A percentile compares a stretch with the other conserved stretches of the same genome.
Conservation (phyloP, 257 asterid species). For the Lycium ferocissimum region DNA sequence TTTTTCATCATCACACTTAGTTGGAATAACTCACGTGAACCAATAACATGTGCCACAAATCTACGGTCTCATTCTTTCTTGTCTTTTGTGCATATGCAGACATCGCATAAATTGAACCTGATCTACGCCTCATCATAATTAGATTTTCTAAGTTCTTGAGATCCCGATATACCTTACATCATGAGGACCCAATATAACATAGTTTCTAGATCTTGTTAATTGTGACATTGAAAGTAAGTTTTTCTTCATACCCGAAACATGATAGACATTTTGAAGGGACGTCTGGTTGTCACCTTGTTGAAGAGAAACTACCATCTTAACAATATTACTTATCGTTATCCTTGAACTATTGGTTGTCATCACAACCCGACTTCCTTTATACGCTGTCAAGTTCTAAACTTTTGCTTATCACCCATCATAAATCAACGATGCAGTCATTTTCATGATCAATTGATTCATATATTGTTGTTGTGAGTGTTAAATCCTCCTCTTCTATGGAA, state of each 20-base stretch:
- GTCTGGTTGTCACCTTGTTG: constrained; percentile 18
- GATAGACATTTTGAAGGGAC: background rate
- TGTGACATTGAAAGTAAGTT: background rate
- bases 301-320: background rate
- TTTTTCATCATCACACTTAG: constrained; percentile 35
- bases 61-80: constrained; percentile 27
- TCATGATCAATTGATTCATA: background rate
- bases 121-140: background rate
- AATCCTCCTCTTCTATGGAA: constrained; percentile 25
- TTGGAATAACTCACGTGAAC: constrained; percentile 35
- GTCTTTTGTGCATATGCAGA: constrained; percentile 37
- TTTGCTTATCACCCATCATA: constrained; percentile 27
- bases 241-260: too few species aligned
- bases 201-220: background rate
- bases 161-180: background rate
- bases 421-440: background rate
- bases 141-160: background rate
- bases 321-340: constrained; percentile 27
- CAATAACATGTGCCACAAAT: background rate
- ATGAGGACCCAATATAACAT: constrained; percentile 24
- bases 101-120: constrained; percentile 17
- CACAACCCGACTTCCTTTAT: constrained; percentile 21
- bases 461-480: background rate
- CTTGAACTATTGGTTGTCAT: constrained; percentile 22
- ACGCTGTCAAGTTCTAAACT: background rate